These are phyloP conservation scores for Boletellus sp. DNA, from an alignment of 768 basidiomycete species.

Conservation along the genomic window DNA sequence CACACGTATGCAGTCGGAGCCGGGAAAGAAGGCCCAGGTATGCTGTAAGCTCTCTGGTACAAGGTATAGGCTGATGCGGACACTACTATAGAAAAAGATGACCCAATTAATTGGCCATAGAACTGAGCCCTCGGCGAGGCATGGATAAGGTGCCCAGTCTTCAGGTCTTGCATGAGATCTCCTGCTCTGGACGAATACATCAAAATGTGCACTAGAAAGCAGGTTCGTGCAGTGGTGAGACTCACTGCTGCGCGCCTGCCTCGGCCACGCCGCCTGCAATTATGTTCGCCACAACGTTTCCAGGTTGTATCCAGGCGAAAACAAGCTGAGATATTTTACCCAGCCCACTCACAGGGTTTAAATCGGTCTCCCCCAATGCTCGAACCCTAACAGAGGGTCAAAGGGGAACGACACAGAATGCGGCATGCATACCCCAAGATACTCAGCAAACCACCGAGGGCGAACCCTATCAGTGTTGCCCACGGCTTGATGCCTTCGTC, in stretches of 20 bases:
- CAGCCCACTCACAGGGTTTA: slow-evolving; percentile 88
- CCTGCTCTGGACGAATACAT: slow-evolving; percentile 59
- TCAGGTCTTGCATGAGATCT: slow-evolving; percentile 98
- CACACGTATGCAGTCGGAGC: slow-evolving; percentile 96
- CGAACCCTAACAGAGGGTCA: slow-evolving; percentile 58
- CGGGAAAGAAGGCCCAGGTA: slow-evolving; percentile 93
- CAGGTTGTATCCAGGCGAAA: slow-evolving; percentile 92
- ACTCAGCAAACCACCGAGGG: slow-evolving; percentile 78
- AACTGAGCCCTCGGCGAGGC: slow-evolving; percentile 95
- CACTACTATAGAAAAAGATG: slow-evolving; percentile 81
- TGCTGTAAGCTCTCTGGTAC: slow-evolving; percentile 82
- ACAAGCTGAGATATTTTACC: slow-evolving; percentile 94
- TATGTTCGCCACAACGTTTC: slow-evolving; percentile 96
- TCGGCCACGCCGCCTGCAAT: slow-evolving; percentile 97
- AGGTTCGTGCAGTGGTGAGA: neutral
- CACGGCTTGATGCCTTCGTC: slow-evolving; percentile 90
- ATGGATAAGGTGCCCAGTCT: slow-evolving; percentile 89
- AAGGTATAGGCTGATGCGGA: slow-evolving; percentile 84
- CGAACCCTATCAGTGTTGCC: slow-evolving; percentile 86
- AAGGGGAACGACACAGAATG: neutral
- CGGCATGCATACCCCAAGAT: slow-evolving; percentile 68
- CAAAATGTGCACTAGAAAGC: neutral
- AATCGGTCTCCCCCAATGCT: slow-evolving; percentile 92
- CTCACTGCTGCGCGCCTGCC: slow-evolving; percentile 89
- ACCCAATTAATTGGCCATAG: slow-evolving; percentile 90